Evolutionary conservation across 257 asterid genomes (phyloP).

Genomic region (Vinca minor): DNA sequence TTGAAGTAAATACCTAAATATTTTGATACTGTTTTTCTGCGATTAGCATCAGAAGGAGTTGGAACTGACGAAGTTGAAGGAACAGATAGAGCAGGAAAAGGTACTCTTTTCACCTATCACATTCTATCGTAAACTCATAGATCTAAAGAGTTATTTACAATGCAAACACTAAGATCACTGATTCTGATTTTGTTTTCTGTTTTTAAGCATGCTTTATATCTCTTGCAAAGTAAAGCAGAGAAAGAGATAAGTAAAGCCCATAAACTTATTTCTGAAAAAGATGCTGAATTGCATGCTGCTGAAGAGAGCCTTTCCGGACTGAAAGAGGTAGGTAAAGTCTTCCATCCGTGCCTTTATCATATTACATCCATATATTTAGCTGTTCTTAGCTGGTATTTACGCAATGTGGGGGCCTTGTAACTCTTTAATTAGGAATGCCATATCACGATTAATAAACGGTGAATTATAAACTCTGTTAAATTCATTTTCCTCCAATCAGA

Average conservation of each 20-base stretch:
- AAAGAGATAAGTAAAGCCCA: constrained; percentile 58
- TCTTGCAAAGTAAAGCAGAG: constrained; percentile 63
- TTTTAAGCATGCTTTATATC: constrained; percentile 57
- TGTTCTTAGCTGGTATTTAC: neutral
- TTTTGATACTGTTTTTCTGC: constrained; percentile 19
- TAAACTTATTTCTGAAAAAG: constrained; percentile 56
- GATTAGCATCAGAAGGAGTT: constrained; percentile 73
- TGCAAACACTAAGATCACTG: neutral
- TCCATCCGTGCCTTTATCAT: constrained; percentile 2
- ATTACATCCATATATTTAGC: neutral
- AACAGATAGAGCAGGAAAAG: constrained; percentile 74
- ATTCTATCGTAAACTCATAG: neutral
- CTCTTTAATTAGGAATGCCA: neutral
- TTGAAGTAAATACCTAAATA: constrained; percentile 16
- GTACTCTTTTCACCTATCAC: constrained; percentile 24
- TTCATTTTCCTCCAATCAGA: too few relatives aligned
- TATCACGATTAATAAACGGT: neutral
- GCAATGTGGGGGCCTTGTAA: too few relatives aligned
- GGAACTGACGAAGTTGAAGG: constrained; percentile 68
- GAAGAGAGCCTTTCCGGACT: constrained; percentile 70
- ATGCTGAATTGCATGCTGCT: constrained; percentile 52
- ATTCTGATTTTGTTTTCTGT: constrained; percentile 22
- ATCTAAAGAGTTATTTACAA: neutral
- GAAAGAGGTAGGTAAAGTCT: constrained; percentile 49
- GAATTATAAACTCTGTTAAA: neutral